Evolutionary conservation across 768 basidiomycete genomes (phyloP).

Genomic region (Candolleomyces efflorescens): DNA sequence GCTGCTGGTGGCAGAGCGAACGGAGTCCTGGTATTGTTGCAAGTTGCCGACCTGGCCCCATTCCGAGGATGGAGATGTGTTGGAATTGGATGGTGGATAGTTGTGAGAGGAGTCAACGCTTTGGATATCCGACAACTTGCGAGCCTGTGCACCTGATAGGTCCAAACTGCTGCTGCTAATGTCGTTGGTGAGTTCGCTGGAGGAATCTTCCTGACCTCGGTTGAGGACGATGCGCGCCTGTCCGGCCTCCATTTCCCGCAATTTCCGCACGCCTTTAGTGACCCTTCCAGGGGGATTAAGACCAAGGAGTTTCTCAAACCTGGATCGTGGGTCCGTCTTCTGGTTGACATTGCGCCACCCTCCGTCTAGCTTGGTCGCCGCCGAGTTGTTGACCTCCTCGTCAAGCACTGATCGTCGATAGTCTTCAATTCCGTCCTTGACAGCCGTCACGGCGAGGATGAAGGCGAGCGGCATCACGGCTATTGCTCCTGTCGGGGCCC

Average conservation of each 20-base stretch:
- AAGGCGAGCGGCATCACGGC: conserved; percentile 84
- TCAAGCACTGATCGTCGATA: conserved; percentile 86
- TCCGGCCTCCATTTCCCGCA: conserved; percentile 76
- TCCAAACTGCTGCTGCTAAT: conserved; percentile 41
- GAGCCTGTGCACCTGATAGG: conserved; percentile 23
- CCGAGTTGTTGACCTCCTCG: conserved; percentile 92
- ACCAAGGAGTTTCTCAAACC: conserved; percentile 70
- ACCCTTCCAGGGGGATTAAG: conserved; percentile 70
- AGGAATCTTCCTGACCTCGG: conserved; percentile 39
- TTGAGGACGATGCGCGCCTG: conserved; percentile 56
- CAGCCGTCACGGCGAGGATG: conserved; percentile 82
- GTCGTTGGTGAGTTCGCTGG: conserved; percentile 35
- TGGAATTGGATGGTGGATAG: conserved; percentile 54
- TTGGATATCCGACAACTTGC: conserved; percentile 62
- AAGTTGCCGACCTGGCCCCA: conserved; percentile 24
- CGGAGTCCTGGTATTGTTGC: conserved; percentile 52
- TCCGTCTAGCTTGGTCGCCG: conserved; percentile 82
- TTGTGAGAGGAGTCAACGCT: conserved; percentile 57
- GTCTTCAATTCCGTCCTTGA: conserved; percentile 97
- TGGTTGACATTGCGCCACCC: conserved; percentile 89
- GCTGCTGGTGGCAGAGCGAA: conserved; percentile 45
- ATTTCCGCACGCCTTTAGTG: conserved; percentile 78
- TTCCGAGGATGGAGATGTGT: conserved; percentile 27
- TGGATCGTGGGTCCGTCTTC: conserved; percentile 68
- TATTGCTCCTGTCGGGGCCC: conserved; percentile 76